A percentile compares a stretch with the other conserved stretches of the same genome.
Conservation (phyloP, 2,329 filamentous ascomycete genomes). For the Periconia sp. region DNA sequence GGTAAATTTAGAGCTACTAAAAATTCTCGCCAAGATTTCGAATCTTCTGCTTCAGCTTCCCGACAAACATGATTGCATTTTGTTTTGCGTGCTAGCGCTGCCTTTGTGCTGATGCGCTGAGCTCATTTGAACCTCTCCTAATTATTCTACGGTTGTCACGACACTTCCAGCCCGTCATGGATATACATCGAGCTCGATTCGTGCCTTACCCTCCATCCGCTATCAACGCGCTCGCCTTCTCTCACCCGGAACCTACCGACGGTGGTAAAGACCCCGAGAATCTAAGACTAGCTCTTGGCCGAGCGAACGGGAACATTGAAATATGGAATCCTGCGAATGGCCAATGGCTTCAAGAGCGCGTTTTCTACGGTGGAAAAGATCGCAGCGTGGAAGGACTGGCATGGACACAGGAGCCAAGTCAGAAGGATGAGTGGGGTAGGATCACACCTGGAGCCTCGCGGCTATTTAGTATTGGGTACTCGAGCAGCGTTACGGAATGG, state of each 20-base stretch:
- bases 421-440: slow-evolving; percentile 65
- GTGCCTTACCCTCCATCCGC: slow-evolving; percentile 89
- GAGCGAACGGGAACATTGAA: slow-evolving; percentile 94
- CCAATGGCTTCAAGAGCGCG: slow-evolving; percentile 86
- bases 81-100: slow-evolving; percentile 22
- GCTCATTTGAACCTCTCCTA: slow-evolving; percentile 2
- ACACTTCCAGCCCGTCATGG: slow-evolving; percentile 68
- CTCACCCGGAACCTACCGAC: slow-evolving; percentile 62
- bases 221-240: slow-evolving; percentile 95
- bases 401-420: slow-evolving; percentile 87
- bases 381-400: slow-evolving; percentile 88
- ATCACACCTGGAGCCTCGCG: slow-evolving; percentile 74
- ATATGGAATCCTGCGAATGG: slow-evolving; percentile 91
- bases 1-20: too few species aligned
- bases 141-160: background rate
- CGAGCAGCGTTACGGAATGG: slow-evolving; percentile 93
- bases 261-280: slow-evolving; percentile 57
- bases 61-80: slow-evolving; percentile 20
- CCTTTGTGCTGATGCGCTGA: slow-evolving; percentile 18
- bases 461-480: slow-evolving; percentile 96
- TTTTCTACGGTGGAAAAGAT: slow-evolving; percentile 82
- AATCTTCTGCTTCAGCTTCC: slow-evolving; percentile 17
- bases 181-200: slow-evolving; percentile 96
- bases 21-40: slow-evolving; percentile 18
- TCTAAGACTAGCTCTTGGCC: slow-evolving; percentile 83